phyloP scores from a whole-genome alignment of 2,329 filamentous ascomycete species.

The Xylariaceae sp. region DNA sequence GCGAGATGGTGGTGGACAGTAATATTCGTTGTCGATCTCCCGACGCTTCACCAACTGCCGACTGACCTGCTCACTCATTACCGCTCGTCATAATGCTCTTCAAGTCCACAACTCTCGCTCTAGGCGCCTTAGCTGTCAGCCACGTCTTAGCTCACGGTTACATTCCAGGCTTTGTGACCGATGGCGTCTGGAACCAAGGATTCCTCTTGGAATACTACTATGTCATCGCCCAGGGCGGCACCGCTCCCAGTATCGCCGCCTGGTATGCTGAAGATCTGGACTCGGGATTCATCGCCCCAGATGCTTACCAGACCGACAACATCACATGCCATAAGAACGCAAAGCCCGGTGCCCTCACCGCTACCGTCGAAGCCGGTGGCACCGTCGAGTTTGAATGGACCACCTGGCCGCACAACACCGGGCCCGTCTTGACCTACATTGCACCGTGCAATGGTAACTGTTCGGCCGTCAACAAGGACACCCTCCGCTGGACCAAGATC shows the following conservation, averaged over 20 bases:
- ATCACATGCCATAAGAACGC: constrained; percentile 36
- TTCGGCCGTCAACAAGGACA: constrained; percentile 3
- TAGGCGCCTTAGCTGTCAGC: constrained; percentile 7
- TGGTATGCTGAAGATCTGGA: constrained; percentile 31
- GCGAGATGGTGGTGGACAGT: too few relatives aligned
- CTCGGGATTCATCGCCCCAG: constrained; percentile 37
- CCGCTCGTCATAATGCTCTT: constrained; percentile 2
- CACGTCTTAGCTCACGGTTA: constrained; percentile 9
- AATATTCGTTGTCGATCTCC: too few relatives aligned
- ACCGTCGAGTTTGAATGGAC: constrained; percentile 31
- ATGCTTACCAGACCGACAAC: constrained; percentile 28
- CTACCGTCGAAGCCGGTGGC: constrained; percentile 23
- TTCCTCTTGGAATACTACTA: constrained; percentile 16
- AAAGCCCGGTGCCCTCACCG: constrained; percentile 23
- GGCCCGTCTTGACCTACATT: constrained; percentile 34
- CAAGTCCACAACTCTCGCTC: constrained; percentile 7
- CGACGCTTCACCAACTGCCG: too few relatives aligned
- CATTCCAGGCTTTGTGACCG: constrained; percentile 14
- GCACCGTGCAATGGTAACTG: constrained; percentile 24
- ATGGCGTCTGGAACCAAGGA: constrained; percentile 14
- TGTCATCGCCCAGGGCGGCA: constrained; percentile 1
- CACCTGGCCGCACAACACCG: constrained; percentile 30
- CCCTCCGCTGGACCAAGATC: constrained; percentile 28
- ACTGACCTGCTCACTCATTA: too few relatives aligned
- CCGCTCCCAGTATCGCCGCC: constrained; percentile 4